Percentiles rank a stretch among this genome's conserved stretches.
Evolutionary conservation across 2,329 filamentous ascomycete genomes (phyloP).

Genomic region (Epichloe aotearoae): DNA sequence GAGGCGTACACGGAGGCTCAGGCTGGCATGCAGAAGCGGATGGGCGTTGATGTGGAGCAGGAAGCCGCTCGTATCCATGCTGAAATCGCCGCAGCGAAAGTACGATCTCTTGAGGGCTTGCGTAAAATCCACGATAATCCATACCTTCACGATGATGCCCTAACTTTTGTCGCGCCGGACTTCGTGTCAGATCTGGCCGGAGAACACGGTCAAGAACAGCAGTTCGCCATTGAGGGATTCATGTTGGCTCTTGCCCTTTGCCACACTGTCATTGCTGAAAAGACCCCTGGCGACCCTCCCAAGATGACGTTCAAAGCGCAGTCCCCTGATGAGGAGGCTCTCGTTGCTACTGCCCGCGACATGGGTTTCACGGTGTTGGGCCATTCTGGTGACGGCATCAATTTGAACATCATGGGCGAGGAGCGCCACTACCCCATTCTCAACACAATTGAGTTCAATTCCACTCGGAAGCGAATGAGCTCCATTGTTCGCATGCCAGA

Average conservation of each 20-base stretch:
- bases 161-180: constrained; percentile 87
- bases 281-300: constrained; percentile 76
- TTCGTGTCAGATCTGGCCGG: constrained; percentile 76
- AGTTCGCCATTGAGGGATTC: constrained; percentile 68
- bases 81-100: constrained; percentile 68
- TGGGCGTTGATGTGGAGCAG: constrained; percentile 75
- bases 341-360: constrained; percentile 88
- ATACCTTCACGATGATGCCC: constrained; percentile 74
- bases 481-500: constrained; percentile 92
- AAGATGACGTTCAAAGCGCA: constrained; percentile 93
- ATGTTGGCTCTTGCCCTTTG: constrained; percentile 95
- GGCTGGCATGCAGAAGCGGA: constrained; percentile 85
- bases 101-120: constrained; percentile 57
- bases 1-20: constrained; percentile 97
- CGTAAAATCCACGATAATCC: constrained; percentile 76
- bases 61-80: constrained; percentile 59
- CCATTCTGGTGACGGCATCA: constrained; percentile 64
- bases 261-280: constrained; percentile 89
- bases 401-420: constrained; percentile 74
- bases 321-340: constrained; percentile 87
- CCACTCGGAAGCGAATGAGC: constrained; percentile 92
- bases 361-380: constrained; percentile 90
- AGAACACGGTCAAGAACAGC: constrained; percentile 62
- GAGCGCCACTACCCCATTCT: constrained; percentile 77
- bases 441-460: constrained; percentile 96